Conservation (phyloP, 352 stramenopile species). For the Achlya hypogyna region DNA sequence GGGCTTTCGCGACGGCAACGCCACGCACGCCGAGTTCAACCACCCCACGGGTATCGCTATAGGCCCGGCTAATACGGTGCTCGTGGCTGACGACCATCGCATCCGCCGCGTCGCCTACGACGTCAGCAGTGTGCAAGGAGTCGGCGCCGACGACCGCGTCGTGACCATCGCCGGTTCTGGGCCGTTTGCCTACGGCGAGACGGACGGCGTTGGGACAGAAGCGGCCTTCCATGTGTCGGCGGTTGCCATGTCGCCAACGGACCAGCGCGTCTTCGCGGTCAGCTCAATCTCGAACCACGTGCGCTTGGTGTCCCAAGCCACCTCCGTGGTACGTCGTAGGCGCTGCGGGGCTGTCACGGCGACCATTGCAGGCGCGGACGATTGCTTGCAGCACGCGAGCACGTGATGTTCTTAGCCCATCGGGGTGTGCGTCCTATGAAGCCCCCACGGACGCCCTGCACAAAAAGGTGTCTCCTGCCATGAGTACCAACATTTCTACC, state of each 20-base stretch:
- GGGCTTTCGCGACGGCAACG: conserved; percentile 79
- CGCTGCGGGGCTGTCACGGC: not conserved
- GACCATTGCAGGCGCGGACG: conserved; percentile 26
- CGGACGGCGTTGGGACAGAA: conserved; percentile 82
- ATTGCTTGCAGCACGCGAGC: conserved; percentile 74
- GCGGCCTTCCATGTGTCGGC: conserved; percentile 86
- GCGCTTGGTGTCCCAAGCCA: conserved; percentile 65
- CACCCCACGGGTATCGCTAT: conserved; percentile 89
- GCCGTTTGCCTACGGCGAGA: conserved; percentile 37
- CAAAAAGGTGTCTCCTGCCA: conserved; percentile 53
- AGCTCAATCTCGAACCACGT: conserved; percentile 87
- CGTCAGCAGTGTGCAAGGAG: conserved; percentile 41
- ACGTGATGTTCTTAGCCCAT: conserved; percentile 81
- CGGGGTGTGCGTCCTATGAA: conserved; percentile 92
- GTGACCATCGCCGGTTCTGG: conserved; percentile 86
- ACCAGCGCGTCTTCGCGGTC: conserved; percentile 86
- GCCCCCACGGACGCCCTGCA: conserved; percentile 84
- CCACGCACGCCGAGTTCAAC: conserved; percentile 85
- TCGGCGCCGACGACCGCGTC: conserved; percentile 66
- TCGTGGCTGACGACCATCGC: conserved; percentile 86
- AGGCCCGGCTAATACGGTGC: conserved; percentile 59
- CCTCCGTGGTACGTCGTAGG: conserved; percentile 30
- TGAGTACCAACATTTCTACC: conserved; percentile 21
- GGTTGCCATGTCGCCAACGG: conserved; percentile 66
- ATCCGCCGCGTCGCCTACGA: conserved; percentile 80